Conservation (phyloP, 805 yeast genomes). For the Candida ficus region DNA sequence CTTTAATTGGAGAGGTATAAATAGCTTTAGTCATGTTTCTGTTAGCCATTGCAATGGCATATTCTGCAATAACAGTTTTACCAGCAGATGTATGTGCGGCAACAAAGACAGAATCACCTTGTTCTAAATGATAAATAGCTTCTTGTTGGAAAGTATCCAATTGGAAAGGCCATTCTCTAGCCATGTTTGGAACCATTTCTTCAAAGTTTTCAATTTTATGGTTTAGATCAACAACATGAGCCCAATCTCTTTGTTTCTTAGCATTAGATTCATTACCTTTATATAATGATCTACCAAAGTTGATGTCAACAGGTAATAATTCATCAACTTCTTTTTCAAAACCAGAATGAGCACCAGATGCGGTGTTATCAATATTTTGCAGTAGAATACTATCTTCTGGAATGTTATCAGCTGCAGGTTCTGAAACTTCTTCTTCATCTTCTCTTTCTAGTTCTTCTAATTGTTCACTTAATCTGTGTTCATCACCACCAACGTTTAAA, state of each 20-base stretch:
- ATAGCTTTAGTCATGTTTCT: conserved; percentile 96
- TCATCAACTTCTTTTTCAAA: conserved; percentile 41
- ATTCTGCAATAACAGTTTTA: conserved; percentile 96
- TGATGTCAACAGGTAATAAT: conserved; percentile 45
- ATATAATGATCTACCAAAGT: conserved; percentile 36
- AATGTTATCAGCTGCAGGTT: conserved; percentile 18
- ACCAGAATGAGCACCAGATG: conserved; percentile 1
- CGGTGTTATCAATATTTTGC: conserved; percentile 1
- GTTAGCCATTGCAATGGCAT: conserved; percentile 95
- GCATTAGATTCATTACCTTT: conserved; percentile 14
- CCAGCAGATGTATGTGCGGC: conserved; percentile 99
- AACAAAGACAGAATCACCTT: conserved; percentile 96
- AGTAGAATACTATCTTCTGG: conserved; percentile 6
- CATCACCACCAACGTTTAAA: conserved; percentile 25
- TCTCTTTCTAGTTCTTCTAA: conserved; percentile 18
- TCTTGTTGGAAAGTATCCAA: conserved; percentile 94
- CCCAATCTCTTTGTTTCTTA: conserved; percentile 66
- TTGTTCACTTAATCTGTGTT: conserved; percentile 1
- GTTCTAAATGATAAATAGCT: conserved; percentile 93
- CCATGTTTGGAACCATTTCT: conserved; percentile 89
- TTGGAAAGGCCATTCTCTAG: conserved; percentile 91
- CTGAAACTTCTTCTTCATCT: conserved; percentile 24
- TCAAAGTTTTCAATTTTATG: conserved; percentile 79
- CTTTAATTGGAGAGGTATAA: conserved; percentile 93
- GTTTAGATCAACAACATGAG: conserved; percentile 86